Conservation (phyloP, 1,139 yeast species). For the Yamadazyma kanchanaburiensis region DNA sequence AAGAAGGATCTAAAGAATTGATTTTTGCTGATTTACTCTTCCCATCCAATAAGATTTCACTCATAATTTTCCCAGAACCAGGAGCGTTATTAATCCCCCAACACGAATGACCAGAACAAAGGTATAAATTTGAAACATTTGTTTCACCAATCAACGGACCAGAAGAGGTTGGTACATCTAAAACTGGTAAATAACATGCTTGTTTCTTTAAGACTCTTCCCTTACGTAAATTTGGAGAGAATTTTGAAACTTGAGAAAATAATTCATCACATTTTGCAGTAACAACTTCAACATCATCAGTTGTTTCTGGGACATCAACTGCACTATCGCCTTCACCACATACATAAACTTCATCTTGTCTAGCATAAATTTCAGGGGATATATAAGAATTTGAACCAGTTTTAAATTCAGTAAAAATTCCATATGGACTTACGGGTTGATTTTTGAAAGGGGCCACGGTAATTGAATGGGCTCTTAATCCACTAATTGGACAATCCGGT, state of each 20-base stretch:
- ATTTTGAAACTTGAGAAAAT: slow-evolving; percentile 74
- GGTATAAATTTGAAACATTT: slow-evolving; percentile 68
- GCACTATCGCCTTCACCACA: slow-evolving; percentile 97
- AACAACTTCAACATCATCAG: slow-evolving; percentile 90
- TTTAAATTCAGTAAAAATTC: slow-evolving; percentile 87
- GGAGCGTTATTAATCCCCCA: slow-evolving; percentile 99
- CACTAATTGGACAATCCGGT: slow-evolving; percentile 90
- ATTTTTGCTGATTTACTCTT: slow-evolving; percentile 73
- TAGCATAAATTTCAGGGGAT: slow-evolving; percentile 91
- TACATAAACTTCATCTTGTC: slow-evolving; percentile 92
- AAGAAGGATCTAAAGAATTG: slow-evolving; percentile 76
- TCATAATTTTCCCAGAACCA: slow-evolving; percentile 88
- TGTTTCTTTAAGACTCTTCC: slow-evolving; percentile 83
- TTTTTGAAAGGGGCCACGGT: slow-evolving; percentile 78
- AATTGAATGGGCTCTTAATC: slow-evolving; percentile 91
- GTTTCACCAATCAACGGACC: slow-evolving; percentile 96
- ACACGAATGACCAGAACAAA: slow-evolving; percentile 94
- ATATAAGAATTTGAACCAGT: slow-evolving; percentile 63
- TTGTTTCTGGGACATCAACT: slow-evolving; percentile 88
- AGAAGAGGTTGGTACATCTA: slow-evolving; percentile 85
- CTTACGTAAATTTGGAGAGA: slow-evolving; percentile 65
- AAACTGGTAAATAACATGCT: slow-evolving; percentile 93
- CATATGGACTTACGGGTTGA: slow-evolving; percentile 80
- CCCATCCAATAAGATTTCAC: slow-evolving; percentile 88
- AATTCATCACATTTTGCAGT: slow-evolving; percentile 85